Evolutionary conservation across 768 basidiomycete species (phyloP), one percentile per base, ranked within the genome.

Genomic region (Amyloporia xantha): DNA sequence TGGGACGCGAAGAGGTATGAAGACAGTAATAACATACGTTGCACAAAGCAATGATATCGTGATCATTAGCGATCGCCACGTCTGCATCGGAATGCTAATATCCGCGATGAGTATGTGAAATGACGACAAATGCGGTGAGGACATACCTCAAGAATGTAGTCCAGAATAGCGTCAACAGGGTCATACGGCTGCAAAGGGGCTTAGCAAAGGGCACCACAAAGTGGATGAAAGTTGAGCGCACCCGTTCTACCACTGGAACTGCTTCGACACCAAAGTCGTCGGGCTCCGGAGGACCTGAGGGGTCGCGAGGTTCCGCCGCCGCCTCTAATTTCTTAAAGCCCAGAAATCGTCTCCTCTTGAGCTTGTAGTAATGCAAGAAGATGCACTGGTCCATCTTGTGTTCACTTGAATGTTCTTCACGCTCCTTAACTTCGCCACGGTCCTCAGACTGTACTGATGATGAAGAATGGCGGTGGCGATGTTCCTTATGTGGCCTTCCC

Each of bases 351-450:
- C 55, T 41, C 15, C 30, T 41, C 47, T 53, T 53, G 39, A 48
- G 17, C 47, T 53, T 53, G 52, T 48, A 56, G 49, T 50, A 56
- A 43, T 53, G 46, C 20, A 56, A 11, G 47, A 56, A 56, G 3
- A 53, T 26, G 28, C 51, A 53, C 23, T 56, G 55, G 33, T 55
- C 40, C 40, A 25, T 15, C 24, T 36, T 5, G 11, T 45, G 13
- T 45, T 9, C 28, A 17, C 23, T 27, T 44, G 39, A 12, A 19
- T 44, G 25, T 26, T 10, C 30, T 33, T 19, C 33, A 15, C 41
- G 41, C 11, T 24, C 23, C 41, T 42, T 10, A 9, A 23, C 41
- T 4, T 19, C 4, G 4, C n/a, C 21, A 42, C 9, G 7, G 10
- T 42, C 23, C 15, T 11, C 11, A 5, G 19, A 24, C 19, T 9